phyloP scores from a whole-genome alignment of 2,329 filamentous ascomycete species.

The Orbilia javanica region DNA sequence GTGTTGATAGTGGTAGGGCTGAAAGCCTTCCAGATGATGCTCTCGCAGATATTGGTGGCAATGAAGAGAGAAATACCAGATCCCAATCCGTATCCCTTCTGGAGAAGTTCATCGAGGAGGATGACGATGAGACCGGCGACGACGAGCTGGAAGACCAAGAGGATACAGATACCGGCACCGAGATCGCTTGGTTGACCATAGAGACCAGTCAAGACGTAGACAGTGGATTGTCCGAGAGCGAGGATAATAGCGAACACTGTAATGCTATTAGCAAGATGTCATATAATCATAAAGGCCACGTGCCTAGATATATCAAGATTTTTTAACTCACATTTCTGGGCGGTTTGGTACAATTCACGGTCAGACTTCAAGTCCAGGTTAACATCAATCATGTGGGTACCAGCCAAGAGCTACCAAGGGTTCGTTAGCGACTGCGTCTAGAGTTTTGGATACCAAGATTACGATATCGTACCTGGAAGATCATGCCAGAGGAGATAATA shows the following conservation, averaged over 20 bases:
- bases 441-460: not conserved
- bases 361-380: constrained; percentile 99
- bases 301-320: not conserved
- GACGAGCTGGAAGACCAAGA: constrained; percentile 97
- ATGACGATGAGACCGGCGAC: constrained; percentile 98
- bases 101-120: constrained; percentile 96
- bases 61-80: constrained; percentile 99
- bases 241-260: constrained; percentile 90
- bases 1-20: constrained; percentile 99
- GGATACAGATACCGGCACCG: constrained; percentile 96
- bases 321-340: constrained; percentile 79
- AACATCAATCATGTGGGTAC: constrained; percentile 99
- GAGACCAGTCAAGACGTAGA: constrained; percentile 97
- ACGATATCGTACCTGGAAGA: constrained; percentile 81
- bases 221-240: constrained; percentile 95
- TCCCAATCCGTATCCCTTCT: constrained; percentile 99
- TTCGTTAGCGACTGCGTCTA: constrained; percentile 18
- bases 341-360: constrained; percentile 99
- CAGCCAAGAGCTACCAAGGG: constrained; percentile 80
- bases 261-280: constrained; percentile 42
- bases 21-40: constrained; percentile 99
- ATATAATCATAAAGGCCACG: not conserved
- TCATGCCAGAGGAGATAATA: constrained; percentile 99
- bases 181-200: constrained; percentile 97
- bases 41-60: constrained; percentile 99